A percentile compares a stretch with the other conserved stretches of the same genome.
Evolutionary conservation across 148 eudicot species (phyloP).

Genomic region (Tetragonia tetragonoides): DNA sequence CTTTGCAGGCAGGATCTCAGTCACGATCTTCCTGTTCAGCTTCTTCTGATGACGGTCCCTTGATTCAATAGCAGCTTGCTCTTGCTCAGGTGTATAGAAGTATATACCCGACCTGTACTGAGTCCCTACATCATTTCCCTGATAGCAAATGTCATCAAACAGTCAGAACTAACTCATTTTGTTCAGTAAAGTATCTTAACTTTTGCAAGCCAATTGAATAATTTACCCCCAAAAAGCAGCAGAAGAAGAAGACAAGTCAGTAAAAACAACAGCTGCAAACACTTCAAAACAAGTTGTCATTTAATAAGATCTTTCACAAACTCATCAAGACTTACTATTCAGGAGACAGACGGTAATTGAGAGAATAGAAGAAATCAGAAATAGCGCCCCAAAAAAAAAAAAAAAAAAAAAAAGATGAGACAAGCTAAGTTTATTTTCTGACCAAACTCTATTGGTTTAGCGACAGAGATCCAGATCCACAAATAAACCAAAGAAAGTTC

Average conservation of each 20-base stretch:
- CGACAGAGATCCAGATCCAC: not conserved
- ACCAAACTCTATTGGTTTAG: not conserved
- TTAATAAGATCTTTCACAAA: too few relatives aligned
- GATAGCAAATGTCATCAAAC: slow-evolving; percentile 1
- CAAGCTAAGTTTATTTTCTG: not conserved
- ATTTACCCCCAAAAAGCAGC: not conserved
- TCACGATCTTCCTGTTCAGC: slow-evolving; percentile 63
- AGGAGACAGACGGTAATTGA: not conserved
- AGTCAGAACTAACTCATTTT: not conserved
- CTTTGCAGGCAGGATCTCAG: slow-evolving; percentile 77
- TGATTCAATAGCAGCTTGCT: slow-evolving; percentile 68
- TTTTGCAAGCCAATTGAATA: not conserved
- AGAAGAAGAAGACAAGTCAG: not conserved
- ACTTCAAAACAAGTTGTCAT: too few relatives aligned
- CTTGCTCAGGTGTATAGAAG: slow-evolving; percentile 84
- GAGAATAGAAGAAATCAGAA: not conserved
- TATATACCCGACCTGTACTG: slow-evolving; percentile 89
- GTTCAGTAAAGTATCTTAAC: not conserved
- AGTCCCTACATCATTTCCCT: slow-evolving; percentile 83
- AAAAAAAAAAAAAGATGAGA: not conserved
- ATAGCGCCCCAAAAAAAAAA: not conserved
- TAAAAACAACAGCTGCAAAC: too few relatives aligned
- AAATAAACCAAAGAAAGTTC: too few relatives aligned
- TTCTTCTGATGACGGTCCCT: slow-evolving; percentile 57
- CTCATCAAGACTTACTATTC: not conserved